A percentile compares a stretch with the other conserved stretches of the same genome.
Evolutionary conservation across 805 yeast genomes (phyloP).

Genomic region (Candida incommunis): DNA sequence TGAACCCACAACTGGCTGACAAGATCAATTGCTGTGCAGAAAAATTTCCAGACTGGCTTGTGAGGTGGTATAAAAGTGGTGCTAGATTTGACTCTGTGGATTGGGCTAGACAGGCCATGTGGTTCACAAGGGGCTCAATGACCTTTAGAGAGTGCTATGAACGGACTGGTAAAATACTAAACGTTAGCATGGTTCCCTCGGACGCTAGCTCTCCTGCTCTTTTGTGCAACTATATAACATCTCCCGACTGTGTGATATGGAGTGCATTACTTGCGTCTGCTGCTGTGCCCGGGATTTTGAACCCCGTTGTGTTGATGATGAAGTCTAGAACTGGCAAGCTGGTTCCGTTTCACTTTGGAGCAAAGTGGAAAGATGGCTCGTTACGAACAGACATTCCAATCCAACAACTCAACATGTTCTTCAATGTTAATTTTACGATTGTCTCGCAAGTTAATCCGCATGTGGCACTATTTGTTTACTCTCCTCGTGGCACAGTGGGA

Average conservation of each 20-base stretch:
- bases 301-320: slow-evolving; percentile 71
- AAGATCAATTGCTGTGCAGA: slow-evolving; percentile 61
- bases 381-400: slow-evolving; percentile 68
- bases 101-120: slow-evolving; percentile 56
- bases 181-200: slow-evolving; percentile 67
- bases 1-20: slow-evolving; percentile 47
- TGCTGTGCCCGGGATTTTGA: slow-evolving; percentile 72
- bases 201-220: slow-evolving; percentile 75
- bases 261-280: slow-evolving; percentile 60
- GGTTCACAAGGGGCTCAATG: slow-evolving; percentile 60
- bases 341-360: slow-evolving; percentile 59
- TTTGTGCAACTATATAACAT: slow-evolving; percentile 58
- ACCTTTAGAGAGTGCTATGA: slow-evolving; percentile 60
- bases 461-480: slow-evolving; percentile 57
- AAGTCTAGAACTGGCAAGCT: slow-evolving; percentile 31
- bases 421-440: slow-evolving; percentile 59
- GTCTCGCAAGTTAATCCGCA: slow-evolving; percentile 81
- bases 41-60: slow-evolving; percentile 42
- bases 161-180: slow-evolving; percentile 54
- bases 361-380: slow-evolving; percentile 69
- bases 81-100: slow-evolving; percentile 63
- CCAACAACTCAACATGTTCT: slow-evolving; percentile 57
- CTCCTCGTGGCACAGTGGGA: slow-evolving; percentile 72
- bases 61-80: slow-evolving; percentile 59
- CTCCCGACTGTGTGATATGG: slow-evolving; percentile 78